Evolutionary conservation across 257 asterid genomes (phyloP).

Genomic region (Forsythia suspensa): DNA sequence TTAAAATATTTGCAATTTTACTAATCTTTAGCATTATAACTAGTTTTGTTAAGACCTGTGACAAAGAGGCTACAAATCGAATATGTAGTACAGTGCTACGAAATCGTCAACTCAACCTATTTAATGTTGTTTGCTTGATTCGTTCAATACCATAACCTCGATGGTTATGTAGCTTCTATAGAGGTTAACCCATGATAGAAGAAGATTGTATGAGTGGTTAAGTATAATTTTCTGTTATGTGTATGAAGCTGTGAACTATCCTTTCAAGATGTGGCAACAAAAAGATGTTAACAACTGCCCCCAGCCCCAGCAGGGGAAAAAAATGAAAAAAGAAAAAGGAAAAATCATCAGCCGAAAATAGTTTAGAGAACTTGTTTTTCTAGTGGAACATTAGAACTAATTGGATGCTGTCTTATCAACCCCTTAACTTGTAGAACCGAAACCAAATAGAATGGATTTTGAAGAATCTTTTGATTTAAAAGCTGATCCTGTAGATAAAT

Average conservation of each 20-base stretch:
- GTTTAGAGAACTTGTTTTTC: neutral
- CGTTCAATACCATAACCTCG: neutral
- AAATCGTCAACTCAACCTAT: neutral
- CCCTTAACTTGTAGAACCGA: neutral
- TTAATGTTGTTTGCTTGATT: neutral
- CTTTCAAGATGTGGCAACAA: neutral
- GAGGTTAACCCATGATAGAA: neutral
- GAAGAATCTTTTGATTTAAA: neutral
- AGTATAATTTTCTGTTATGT: neutral
- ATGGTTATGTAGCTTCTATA: neutral
- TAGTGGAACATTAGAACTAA: neutral
- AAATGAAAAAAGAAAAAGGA: too few species aligned
- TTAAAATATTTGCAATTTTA: too few species aligned
- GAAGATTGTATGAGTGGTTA: neutral
- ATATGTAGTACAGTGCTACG: neutral
- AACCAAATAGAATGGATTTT: neutral
- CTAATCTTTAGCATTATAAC: too few species aligned
- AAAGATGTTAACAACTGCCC: neutral
- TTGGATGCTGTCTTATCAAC: neutral
- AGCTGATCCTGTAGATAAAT: neutral
- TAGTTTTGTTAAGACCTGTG: too few species aligned
- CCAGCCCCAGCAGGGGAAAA: neutral
- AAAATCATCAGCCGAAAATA: neutral
- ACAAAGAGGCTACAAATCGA: too few species aligned
- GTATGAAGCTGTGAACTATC: neutral